Conservation (phyloP, 129 eudicot genomes). For the Kitagawia praeruptora region DNA sequence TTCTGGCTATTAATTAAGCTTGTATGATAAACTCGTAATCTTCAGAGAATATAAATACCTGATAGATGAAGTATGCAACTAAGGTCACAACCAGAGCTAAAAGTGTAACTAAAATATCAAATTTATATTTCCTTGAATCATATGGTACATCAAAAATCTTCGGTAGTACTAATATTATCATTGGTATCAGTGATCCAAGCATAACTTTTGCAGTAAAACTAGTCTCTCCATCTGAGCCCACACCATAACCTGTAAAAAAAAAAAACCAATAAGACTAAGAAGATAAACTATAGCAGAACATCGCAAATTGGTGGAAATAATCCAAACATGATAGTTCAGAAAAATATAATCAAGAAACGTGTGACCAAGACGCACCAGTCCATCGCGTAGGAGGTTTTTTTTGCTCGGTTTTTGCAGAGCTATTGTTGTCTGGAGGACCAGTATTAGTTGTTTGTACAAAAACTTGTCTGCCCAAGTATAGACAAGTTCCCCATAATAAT, state of each 20-base stretch:
- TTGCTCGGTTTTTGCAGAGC: not conserved
- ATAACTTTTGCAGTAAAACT: not conserved
- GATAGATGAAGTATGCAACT: conserved; percentile 1
- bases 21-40: not conserved
- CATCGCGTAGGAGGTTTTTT: not conserved
- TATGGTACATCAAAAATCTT: not conserved
- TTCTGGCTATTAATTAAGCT: not conserved
- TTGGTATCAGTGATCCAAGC: conserved; percentile 1
- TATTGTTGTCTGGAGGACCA: conserved; percentile 12
- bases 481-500: conserved; percentile 69
- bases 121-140: not conserved
- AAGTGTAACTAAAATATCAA: not conserved
- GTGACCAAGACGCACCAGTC: not conserved
- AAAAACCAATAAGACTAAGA: not conserved
- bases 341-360: not conserved
- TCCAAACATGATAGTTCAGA: not conserved
- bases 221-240: conserved; percentile 2
- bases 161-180: not conserved
- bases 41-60: not conserved
- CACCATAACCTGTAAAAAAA: conserved; percentile 1
- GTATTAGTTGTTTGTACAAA: conserved; percentile 11
- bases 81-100: not conserved
- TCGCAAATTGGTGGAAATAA: not conserved
- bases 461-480: conserved; percentile 33
- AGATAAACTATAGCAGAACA: not conserved